Base-by-base conservation (phyloP, 2,329 filamentous ascomycete species). In the Calycina herbarum region DNA sequence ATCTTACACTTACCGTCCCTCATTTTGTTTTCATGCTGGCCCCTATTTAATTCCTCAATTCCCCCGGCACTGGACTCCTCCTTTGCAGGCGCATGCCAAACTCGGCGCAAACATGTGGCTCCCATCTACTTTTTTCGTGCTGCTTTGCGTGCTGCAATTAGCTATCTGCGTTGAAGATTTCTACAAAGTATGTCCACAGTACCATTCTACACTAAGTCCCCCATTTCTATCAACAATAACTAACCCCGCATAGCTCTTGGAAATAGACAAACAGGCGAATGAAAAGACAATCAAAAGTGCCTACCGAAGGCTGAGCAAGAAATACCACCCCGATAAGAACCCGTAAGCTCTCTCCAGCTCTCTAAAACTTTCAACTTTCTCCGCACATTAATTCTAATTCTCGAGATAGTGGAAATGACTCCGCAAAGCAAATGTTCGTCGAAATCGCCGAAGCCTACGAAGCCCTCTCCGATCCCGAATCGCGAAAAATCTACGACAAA, bases 311-410 rank as follows among this genome's bases (percentile, higher is more conserved):
- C 83, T 99, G 11, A 96, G 92, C 82, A 98, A 98, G 79, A 96
- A 96, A 78, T 97, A 86, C 78, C 95, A 99, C 76, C 95, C 95
- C 3, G 95, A 99, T 79, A 99, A 99, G 85, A 98, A 98, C 74
- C 93, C 94, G 90, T 95, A 85, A 74, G 90, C 81, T 17, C 61
- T 64, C 57, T 59, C 60, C 13, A 15, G 56, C n/a, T 31, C n/a
- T 17, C 13, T 13, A n/a, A 10, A 8, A 1, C 1, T 7, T 5
- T 10, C 33, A 10, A 35, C 10, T 17, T 48, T 8, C n/a, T 31
- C 29, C 17, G n/a, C 33, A 33, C 2, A 48, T 65, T 11, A 64
- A 5, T 20, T 66, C 64, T 33, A 60, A 67, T n/a, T 17, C 48
- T 40, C 57, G 13, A 57, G 69, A 54, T 71, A 95, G 92, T 64